These are phyloP conservation scores for Exophiala alcalophila DNA, from an alignment of 2,329 filamentous ascomycete species.

Conservation along the genomic window DNA sequence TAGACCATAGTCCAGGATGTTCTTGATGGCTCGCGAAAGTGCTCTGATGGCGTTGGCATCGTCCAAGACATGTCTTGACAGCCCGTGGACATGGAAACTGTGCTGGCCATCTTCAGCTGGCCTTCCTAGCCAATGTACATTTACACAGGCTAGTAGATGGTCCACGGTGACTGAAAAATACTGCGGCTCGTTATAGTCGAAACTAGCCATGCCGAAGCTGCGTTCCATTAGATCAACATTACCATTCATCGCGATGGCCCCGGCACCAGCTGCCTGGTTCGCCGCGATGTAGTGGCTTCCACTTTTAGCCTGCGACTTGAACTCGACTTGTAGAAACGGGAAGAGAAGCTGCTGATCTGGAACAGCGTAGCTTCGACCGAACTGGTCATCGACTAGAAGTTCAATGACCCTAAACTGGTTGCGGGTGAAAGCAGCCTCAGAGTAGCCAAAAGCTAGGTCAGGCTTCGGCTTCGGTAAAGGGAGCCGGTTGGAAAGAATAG, in stretches of 20 bases:
- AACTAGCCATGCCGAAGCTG: slow-evolving; percentile 9
- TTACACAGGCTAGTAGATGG: slow-evolving; percentile 12
- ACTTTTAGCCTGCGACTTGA: slow-evolving; percentile 20
- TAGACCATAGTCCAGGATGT: slow-evolving; percentile 22
- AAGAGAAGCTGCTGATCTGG: slow-evolving; percentile 19
- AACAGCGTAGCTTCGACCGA: slow-evolving; percentile 18
- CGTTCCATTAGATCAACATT: slow-evolving; percentile 19
- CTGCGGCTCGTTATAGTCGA: slow-evolving; percentile 20
- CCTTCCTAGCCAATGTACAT: slow-evolving; percentile 25
- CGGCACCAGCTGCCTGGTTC: slow-evolving; percentile 21
- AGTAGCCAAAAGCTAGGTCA: slow-evolving; percentile 23
- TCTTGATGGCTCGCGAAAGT: slow-evolving; percentile 24
- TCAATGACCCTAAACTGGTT: slow-evolving; percentile 16
- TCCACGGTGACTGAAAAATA: slow-evolving; percentile 25
- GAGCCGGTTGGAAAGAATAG: slow-evolving; percentile 2
- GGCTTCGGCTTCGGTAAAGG: slow-evolving; percentile 20
- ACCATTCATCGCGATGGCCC: slow-evolving; percentile 18
- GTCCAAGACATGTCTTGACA: slow-evolving; percentile 13
- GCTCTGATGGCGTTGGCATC: slow-evolving; percentile 18
- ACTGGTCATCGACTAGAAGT: slow-evolving; percentile 18
- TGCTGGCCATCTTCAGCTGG: slow-evolving; percentile 14
- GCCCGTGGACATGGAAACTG: slow-evolving; percentile 19
- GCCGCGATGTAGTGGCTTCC: slow-evolving; percentile 21
- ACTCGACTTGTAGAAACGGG: slow-evolving; percentile 20
- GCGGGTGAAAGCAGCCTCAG: slow-evolving; percentile 15